Conservation (phyloP, 2,329 filamentous ascomycete species). For the Cercospora sojina region DNA sequence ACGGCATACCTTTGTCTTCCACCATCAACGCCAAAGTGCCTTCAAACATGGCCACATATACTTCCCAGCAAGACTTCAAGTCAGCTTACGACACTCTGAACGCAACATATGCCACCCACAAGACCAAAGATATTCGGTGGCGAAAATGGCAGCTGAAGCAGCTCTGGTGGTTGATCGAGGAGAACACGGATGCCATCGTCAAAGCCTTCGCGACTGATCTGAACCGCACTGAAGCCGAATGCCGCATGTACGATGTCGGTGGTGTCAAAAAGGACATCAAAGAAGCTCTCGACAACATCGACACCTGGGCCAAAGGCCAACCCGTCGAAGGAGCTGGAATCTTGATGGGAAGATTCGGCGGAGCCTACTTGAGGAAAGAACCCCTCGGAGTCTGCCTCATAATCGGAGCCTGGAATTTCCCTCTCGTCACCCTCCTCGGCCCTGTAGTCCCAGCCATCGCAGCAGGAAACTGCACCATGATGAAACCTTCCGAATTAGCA, state of each 20-base stretch:
- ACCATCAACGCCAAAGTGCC: too few species aligned
- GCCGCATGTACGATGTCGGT: constrained; percentile 13
- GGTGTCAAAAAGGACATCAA: constrained; percentile 19
- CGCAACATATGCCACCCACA: constrained; percentile 14
- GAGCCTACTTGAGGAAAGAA: constrained; percentile 75
- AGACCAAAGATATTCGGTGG: constrained; percentile 20
- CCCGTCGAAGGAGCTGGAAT: constrained; percentile 15
- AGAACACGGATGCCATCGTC: constrained; percentile 14
- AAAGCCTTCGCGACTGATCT: constrained; percentile 12
- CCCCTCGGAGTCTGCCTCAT: constrained; percentile 77
- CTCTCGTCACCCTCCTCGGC: constrained; percentile 71
- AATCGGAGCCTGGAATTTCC: constrained; percentile 87
- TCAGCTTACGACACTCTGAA: constrained; percentile 12
- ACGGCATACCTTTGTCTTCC: too few species aligned
- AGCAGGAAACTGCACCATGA: constrained; percentile 78
- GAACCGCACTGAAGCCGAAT: constrained; percentile 15
- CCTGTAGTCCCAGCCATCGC: constrained; percentile 83
- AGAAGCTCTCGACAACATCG: constrained; percentile 15
- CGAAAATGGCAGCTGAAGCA: constrained; percentile 22
- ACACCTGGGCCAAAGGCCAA: constrained; percentile 10
- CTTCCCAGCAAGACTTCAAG: constrained; percentile 12
- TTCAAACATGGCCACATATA: constrained; percentile 13
- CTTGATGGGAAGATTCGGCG: constrained; percentile 64
- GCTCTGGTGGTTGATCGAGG: constrained; percentile 18
- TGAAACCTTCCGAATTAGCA: constrained; percentile 84